phyloP scores from a whole-genome alignment of 148 eudicot species.

The Fagopyrum esculentum region DNA sequence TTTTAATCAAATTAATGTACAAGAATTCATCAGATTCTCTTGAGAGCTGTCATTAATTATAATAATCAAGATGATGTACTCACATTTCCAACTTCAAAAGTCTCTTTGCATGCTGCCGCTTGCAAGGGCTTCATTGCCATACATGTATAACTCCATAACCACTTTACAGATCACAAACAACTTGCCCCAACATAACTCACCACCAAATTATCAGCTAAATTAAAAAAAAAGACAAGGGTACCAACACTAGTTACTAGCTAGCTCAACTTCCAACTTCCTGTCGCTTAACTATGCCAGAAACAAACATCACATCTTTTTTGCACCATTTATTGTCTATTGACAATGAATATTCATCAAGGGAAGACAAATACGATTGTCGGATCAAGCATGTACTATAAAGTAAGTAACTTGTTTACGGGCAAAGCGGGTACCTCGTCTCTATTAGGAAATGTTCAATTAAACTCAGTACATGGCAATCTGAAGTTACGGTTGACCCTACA shows the following conservation, averaged over 20 bases:
- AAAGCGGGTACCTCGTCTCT: too few species aligned
- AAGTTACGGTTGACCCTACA: neutral
- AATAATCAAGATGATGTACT: neutral
- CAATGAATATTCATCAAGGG: neutral
- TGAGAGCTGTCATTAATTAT: neutral
- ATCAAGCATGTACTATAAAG: neutral
- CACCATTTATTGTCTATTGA: neutral
- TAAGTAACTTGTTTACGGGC: neutral
- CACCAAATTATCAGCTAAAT: neutral
- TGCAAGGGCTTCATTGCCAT: slow-evolving; percentile 1
- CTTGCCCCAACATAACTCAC: neutral
- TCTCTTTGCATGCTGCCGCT: neutral
- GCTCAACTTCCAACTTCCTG: neutral
- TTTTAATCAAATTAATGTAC: neutral
- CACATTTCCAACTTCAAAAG: neutral
- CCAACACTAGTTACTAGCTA: neutral
- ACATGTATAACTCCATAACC: neutral
- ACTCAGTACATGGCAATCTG: neutral
- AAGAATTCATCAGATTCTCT: slow-evolving; percentile 2
- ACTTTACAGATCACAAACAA: slow-evolving; percentile 2
- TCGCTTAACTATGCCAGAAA: neutral
- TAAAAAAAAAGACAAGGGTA: neutral
- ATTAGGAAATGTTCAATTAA: neutral
- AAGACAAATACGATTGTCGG: neutral
- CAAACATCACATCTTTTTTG: neutral